Percentiles rank a stretch among this genome's conserved stretches.
Evolutionary conservation across 192 early-diverging fungal genomes (phyloP).

Genomic region (Coemansia sp.): DNA sequence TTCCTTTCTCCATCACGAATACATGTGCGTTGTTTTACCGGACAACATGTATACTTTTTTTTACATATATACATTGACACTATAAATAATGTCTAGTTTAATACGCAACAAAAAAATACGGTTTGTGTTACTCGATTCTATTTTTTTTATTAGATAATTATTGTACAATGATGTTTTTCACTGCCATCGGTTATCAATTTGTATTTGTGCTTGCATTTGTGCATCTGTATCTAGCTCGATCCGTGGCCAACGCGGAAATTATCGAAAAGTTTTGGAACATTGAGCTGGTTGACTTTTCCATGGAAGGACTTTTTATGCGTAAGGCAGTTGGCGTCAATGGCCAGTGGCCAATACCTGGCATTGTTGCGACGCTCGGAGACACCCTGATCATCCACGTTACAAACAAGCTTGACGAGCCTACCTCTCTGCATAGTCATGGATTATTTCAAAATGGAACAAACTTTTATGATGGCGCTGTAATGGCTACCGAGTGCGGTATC

Average conservation of each 20-base stretch:
- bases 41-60: background rate
- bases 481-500: slow-evolving; percentile 74
- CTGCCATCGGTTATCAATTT: background rate
- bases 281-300: slow-evolving; percentile 58
- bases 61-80: background rate
- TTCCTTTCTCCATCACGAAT: background rate
- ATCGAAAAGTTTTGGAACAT: slow-evolving; percentile 67
- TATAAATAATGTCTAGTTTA: background rate
- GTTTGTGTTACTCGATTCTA: background rate
- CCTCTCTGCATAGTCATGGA: slow-evolving; percentile 75
- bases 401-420: slow-evolving; percentile 62
- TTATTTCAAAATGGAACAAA: slow-evolving; percentile 74
- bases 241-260: slow-evolving; percentile 8
- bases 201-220: background rate
- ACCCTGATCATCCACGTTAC: slow-evolving; percentile 40
- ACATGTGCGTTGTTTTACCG: background rate
- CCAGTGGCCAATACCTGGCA: slow-evolving; percentile 60
- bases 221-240: background rate
- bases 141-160: background rate
- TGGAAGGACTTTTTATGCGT: slow-evolving; percentile 62
- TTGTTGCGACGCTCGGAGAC: slow-evolving; percentile 28
- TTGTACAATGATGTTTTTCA: background rate
- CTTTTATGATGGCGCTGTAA: slow-evolving; percentile 68
- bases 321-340: slow-evolving; percentile 69
- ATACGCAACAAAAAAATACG: background rate